Conservation (phyloP, 2,329 filamentous ascomycete genomes). For the Ceratocystis alfenasii region DNA sequence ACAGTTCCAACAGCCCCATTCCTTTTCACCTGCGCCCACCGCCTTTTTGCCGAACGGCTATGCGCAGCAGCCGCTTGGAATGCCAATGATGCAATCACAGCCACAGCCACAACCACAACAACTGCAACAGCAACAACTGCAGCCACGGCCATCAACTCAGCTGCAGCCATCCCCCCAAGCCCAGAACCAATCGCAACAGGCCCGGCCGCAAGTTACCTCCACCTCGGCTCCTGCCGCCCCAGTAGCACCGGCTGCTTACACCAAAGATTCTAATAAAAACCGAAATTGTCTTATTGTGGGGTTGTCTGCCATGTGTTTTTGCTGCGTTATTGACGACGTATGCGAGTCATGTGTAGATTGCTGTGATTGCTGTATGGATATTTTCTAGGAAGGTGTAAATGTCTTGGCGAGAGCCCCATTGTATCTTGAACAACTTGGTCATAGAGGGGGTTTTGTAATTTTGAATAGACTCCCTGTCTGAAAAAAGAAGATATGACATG, state of each 20-base stretch:
- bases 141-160: neutral
- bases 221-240: neutral
- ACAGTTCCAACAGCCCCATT: constrained; percentile 6
- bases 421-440: too few species aligned
- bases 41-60: neutral
- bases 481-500: neutral
- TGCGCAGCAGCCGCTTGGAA: neutral
- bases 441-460: too few species aligned
- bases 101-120: constrained; percentile 12
- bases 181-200: neutral
- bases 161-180: neutral
- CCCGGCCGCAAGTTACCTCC: neutral
- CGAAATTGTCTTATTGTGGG: constrained; percentile 31
- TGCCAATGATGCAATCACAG: neutral
- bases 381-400: constrained; percentile 22
- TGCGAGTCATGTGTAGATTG: constrained; percentile 39
- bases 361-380: constrained; percentile 32
- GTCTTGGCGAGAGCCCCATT: too few species aligned
- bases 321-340: constrained; percentile 39
- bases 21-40: neutral
- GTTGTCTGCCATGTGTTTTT: constrained; percentile 39
- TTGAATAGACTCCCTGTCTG: neutral
- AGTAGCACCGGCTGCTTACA: neutral
- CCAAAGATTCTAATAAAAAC: constrained; percentile 22
- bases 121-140: constrained; percentile 8